phyloP scores from a whole-genome alignment of 2,329 filamentous ascomycete genomes.

The Paramyrothecium sp. region DNA sequence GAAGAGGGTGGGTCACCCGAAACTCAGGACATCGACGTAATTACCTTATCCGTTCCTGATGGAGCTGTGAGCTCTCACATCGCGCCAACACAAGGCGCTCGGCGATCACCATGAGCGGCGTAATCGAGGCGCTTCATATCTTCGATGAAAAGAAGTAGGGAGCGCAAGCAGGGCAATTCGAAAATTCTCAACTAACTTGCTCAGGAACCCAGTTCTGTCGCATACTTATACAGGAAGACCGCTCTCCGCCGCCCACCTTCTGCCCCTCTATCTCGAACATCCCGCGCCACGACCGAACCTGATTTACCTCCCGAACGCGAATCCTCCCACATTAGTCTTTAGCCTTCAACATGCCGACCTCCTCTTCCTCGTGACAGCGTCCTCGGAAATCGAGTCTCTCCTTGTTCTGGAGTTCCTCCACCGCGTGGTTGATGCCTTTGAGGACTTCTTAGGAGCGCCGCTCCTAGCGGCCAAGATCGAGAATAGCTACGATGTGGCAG shows the following conservation, averaged over 20 bases:
- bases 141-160: constrained; percentile 91
- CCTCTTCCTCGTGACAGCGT: constrained; percentile 81
- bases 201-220: constrained; percentile 78
- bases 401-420: constrained; percentile 93
- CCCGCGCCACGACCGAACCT: constrained; percentile 78
- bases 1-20: too few relatives aligned
- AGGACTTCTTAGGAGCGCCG: constrained; percentile 90
- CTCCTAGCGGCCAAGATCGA: constrained; percentile 85
- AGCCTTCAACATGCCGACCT: constrained; percentile 85
- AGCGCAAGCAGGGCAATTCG: neutral
- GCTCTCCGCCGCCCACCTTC: constrained; percentile 70
- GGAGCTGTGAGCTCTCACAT: constrained; percentile 14
- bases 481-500: constrained; percentile 86
- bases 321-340: constrained; percentile 85
- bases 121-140: constrained; percentile 94
- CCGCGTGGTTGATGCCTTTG: constrained; percentile 85
- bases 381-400: constrained; percentile 83
- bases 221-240: constrained; percentile 85
- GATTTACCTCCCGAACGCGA: constrained; percentile 78
- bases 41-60: neutral
- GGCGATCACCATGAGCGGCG: constrained; percentile 68
- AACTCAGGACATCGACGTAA: neutral
- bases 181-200: constrained; percentile 15
- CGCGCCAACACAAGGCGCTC: constrained; percentile 22
- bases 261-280: constrained; percentile 85